Evolutionary conservation across 768 basidiomycete genomes (phyloP).

Genomic region (Tulasnella sp.): DNA sequence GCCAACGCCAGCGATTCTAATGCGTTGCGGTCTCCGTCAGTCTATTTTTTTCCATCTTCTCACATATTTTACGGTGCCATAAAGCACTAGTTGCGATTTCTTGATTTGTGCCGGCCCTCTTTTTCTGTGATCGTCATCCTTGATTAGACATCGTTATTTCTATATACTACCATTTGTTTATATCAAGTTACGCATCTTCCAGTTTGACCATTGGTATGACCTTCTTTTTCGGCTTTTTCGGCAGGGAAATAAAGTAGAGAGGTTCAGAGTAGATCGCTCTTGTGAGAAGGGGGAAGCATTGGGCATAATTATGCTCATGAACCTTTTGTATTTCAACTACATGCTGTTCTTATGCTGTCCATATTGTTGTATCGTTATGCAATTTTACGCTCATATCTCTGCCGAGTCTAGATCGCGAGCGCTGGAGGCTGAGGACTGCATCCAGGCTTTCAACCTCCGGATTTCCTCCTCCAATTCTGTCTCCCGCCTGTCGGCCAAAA

Average conservation of each 20-base stretch:
- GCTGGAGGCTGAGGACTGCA: background rate
- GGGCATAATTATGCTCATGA: background rate
- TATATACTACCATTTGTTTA: no score
- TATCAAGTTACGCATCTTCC: no score
- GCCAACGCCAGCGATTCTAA: no score
- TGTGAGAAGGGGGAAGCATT: background rate
- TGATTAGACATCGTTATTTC: no score
- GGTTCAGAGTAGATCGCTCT: background rate
- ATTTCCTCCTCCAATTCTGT: slow-evolving; percentile 30
- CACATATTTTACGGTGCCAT: no score
- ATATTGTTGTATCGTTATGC: slow-evolving; percentile 8
- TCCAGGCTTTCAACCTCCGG: slow-evolving; percentile 5
- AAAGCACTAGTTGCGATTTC: no score
- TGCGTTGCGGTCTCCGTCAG: no score
- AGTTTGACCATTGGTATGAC: no score
- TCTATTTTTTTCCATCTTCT: no score
- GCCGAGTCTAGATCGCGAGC: background rate
- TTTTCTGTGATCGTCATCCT: no score
- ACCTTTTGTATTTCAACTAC: background rate
- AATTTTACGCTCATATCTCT: background rate
- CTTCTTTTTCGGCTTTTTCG: no score
- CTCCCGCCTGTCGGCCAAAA: slow-evolving; percentile 26
- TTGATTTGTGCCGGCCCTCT: no score
- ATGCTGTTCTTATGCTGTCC: background rate
- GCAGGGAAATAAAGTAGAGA: background rate